Base-by-base conservation (phyloP, 441 rosid genomes). In the Macaranga tanarius region DNA sequence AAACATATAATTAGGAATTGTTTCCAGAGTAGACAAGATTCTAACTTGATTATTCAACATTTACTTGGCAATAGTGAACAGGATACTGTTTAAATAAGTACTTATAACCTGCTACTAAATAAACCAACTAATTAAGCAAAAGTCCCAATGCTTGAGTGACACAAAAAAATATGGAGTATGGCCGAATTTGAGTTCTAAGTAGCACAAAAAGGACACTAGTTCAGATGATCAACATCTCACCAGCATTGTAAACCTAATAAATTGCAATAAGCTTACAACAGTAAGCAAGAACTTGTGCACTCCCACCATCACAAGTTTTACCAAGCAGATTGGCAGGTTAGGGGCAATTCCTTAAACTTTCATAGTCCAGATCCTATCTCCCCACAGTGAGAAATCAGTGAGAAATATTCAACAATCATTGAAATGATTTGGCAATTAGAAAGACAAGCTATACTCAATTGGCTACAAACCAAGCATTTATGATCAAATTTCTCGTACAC, bases 281-380 rank as follows among this genome's bases (percentile, higher is more conserved):
- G 34, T 13, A 44, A 45, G 44, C 10, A 38, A 55, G 13, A 48
- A 68, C 62, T 38, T 64, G 10, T 22, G 12, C 44, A 19, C 15
- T 25, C 45, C 55, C 28, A 63, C 44, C 51, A 55, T 15, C 1
- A 25, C 23, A 48, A 50, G 28, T 9, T 51, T 31, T 28, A 71
- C 48, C 51, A 69, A 40, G n/a, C 45, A 62, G n/a, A 34, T 45
- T 71, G 44, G 47, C 48, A 13, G 6, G 31, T 51, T 31, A 47
- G 61, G 23, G 52, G 28, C 31, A 15, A 34, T 34, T 3, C 52
- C 10, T 5, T 10, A 69, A 58, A 57, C 54, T 6, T 45, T 22
- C 20, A 57, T 2, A 10, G 13, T 73, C 65, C 71, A 28, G 47
- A 31, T 31, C 65, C 12, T 50, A 25, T 74, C 50, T 73, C 51